Percentiles rank a stretch among this genome's conserved stretches.
phyloP scores from a whole-genome alignment of 2,329 filamentous ascomycete genomes.

The Emericellopsis atlantica region DNA sequence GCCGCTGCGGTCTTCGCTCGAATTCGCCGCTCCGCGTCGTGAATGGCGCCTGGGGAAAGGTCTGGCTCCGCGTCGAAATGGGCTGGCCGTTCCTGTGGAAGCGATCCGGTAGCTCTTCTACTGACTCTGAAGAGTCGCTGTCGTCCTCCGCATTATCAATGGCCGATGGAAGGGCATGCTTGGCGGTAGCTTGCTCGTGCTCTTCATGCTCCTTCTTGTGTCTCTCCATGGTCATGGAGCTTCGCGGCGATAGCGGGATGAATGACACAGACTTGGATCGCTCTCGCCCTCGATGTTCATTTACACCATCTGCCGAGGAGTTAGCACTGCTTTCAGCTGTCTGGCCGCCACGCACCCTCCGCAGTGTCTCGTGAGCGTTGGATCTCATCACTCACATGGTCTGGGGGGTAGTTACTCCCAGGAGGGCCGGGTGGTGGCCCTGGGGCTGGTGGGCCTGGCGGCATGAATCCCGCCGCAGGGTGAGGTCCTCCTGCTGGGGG shows the following conservation, averaged over 20 bases:
- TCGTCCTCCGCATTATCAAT: not conserved
- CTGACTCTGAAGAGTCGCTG: slow-evolving; percentile 5
- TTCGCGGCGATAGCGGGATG: slow-evolving; percentile 35
- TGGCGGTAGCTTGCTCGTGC: slow-evolving; percentile 6
- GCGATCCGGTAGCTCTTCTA: slow-evolving; percentile 32
- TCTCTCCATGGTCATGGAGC: slow-evolving; percentile 28
- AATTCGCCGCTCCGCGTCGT: slow-evolving; percentile 29
- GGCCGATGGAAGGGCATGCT: no score
- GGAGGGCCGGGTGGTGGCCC: slow-evolving; percentile 15
- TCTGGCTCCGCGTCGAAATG: slow-evolving; percentile 12
- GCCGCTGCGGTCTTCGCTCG: slow-evolving; percentile 18
- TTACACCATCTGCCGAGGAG: slow-evolving; percentile 16
- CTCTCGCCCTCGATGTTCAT: not conserved
- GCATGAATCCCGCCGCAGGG: slow-evolving; percentile 14
- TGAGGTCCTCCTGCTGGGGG: slow-evolving; percentile 11
- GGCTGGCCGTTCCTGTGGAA: slow-evolving; percentile 27
- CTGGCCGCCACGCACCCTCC: slow-evolving; percentile 20
- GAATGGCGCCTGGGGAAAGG: slow-evolving; percentile 7
- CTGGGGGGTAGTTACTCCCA: slow-evolving; percentile 20
- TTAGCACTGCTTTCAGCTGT: slow-evolving; percentile 8
- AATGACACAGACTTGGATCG: slow-evolving; percentile 30
- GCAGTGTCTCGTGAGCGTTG: slow-evolving; percentile 14
- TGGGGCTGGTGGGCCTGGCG: slow-evolving; percentile 16
- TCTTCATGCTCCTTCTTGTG: slow-evolving; percentile 22
- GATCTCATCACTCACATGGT: slow-evolving; percentile 30